Percentiles rank a stretch among this genome's conserved stretches.
phyloP scores from a whole-genome alignment of 768 basidiomycete species.

The Pisolithus albus region DNA sequence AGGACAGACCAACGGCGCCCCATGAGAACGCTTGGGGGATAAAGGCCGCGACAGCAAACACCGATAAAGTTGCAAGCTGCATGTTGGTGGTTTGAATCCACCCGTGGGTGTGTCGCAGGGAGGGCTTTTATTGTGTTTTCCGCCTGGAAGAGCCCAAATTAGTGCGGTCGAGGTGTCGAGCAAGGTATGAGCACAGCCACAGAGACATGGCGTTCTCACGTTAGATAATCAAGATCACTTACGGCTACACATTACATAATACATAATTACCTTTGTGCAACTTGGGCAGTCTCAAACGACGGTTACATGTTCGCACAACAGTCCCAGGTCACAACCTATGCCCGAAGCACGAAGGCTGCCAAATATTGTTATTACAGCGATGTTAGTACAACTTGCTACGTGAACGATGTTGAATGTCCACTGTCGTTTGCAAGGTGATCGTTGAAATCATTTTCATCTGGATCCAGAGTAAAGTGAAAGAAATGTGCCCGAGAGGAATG shows the following conservation, averaged over 20 bases:
- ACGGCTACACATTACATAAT: too few relatives aligned
- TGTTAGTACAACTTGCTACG: constrained; percentile 21
- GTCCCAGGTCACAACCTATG: too few relatives aligned
- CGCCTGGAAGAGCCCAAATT: neutral
- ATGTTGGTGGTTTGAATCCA: constrained; percentile 13
- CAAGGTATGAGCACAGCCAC: too few relatives aligned
- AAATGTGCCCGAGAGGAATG: neutral
- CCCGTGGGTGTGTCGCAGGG: neutral
- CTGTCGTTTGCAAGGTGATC: constrained; percentile 25
- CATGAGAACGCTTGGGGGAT: constrained; percentile 30
- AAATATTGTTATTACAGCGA: neutral
- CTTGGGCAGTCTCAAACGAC: too few relatives aligned
- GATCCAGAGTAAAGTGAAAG: neutral
- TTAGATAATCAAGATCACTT: too few relatives aligned
- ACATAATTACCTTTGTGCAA: too few relatives aligned
- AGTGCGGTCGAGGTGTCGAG: too few relatives aligned
- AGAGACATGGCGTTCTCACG: constrained; percentile 8
- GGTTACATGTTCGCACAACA: too few relatives aligned
- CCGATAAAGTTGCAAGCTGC: constrained; percentile 10
- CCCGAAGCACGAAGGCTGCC: neutral
- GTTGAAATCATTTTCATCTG: constrained; percentile 45
- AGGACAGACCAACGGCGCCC: constrained; percentile 33
- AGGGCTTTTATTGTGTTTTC: neutral
- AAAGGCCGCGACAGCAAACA: constrained; percentile 12
- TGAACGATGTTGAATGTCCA: constrained; percentile 31